phyloP scores from a whole-genome alignment of 768 basidiomycete species.

The Scleroderma bovista region DNA sequence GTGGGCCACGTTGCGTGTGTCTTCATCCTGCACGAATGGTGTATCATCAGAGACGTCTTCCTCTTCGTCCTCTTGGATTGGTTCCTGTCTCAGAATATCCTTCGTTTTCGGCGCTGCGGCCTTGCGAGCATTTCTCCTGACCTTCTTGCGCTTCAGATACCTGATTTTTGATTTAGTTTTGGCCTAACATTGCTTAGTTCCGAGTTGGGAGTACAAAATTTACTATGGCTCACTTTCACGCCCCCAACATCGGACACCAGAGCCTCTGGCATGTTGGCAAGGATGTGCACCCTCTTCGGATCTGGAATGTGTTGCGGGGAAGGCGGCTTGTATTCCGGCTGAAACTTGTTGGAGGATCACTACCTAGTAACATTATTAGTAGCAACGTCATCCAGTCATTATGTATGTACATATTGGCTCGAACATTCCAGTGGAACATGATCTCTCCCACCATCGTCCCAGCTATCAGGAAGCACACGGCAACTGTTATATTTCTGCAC shows the following conservation, averaged over 20 bases:
- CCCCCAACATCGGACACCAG: not conserved
- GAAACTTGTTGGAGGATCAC: too few relatives aligned
- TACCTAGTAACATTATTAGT: too few relatives aligned
- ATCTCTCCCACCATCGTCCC: not conserved
- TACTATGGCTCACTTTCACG: slow-evolving; percentile 15
- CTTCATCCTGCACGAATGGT: slow-evolving; percentile 17
- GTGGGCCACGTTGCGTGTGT: slow-evolving; percentile 9
- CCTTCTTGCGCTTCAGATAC: slow-evolving; percentile 69
- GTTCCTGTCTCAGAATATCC: slow-evolving; percentile 11
- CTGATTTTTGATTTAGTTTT: slow-evolving; percentile 71
- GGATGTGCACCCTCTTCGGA: not conserved
- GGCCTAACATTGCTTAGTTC: slow-evolving; percentile 24
- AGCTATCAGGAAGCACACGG: not conserved
- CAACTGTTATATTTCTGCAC: slow-evolving; percentile 6
- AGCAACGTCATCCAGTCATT: too few relatives aligned
- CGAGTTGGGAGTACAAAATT: not conserved
- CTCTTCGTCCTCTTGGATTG: slow-evolving; percentile 20
- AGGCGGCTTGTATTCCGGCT: too few relatives aligned
- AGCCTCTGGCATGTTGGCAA: not conserved
- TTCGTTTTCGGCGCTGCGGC: slow-evolving; percentile 20
- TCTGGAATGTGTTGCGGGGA: not conserved
- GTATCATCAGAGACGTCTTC: slow-evolving; percentile 11
- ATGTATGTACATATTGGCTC: too few relatives aligned
- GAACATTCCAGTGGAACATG: too few relatives aligned
- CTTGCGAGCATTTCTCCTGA: slow-evolving; percentile 51